Evolutionary conservation across 768 basidiomycete genomes (phyloP), one percentile per base, ranked within the genome.

Genomic region (Strobilomyces echinocephalus): DNA sequence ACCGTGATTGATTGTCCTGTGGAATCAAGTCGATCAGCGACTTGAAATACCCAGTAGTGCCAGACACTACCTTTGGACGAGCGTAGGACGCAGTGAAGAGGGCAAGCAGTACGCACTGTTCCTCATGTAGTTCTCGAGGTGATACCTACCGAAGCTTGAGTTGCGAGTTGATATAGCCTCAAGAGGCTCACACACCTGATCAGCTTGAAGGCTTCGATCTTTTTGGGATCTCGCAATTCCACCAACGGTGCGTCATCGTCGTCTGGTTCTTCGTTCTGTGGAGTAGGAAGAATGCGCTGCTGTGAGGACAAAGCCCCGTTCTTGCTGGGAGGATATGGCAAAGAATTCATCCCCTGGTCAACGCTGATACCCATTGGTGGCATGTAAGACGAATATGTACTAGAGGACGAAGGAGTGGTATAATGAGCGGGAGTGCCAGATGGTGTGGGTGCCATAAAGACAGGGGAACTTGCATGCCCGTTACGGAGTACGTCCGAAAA

Each of bases 71-170:
- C 86, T 83, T 72, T 97, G 95, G 12, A 94, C 84, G n/a, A 87
- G 71, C 5, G 93, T 93, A 1, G 93, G 92, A 6, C 89, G 81
- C 44, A 97, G 73, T 12, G 91, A 94, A 2, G 89, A 82, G 1
- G 95, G 95, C 7, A 97, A 75, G 63, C 88, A 90, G 65, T 97
- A 97, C 11, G 81, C 79, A 39, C 84, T 85, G 62, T 95, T 95
- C 56, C 87, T 77, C 65, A 84, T 87, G 67, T 84, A 93, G 62
- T 95, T 95, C 60, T 93, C 88, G 46, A 97, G 76, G 65, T 97
- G 95, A 69, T 95, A 95, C 55, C 91, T 91, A 47, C 10, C 42
- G 35, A 26, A 41, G 24, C 30, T 42, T 58, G 18, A 58, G 40
- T 43, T 39, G 26, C 35, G 50, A 45, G 35, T 10, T 7, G n/a